A percentile compares a stretch with the other conserved stretches of the same genome.
Conservation (phyloP, 768 basidiomycete species). For the Boletellus ananas region DNA sequence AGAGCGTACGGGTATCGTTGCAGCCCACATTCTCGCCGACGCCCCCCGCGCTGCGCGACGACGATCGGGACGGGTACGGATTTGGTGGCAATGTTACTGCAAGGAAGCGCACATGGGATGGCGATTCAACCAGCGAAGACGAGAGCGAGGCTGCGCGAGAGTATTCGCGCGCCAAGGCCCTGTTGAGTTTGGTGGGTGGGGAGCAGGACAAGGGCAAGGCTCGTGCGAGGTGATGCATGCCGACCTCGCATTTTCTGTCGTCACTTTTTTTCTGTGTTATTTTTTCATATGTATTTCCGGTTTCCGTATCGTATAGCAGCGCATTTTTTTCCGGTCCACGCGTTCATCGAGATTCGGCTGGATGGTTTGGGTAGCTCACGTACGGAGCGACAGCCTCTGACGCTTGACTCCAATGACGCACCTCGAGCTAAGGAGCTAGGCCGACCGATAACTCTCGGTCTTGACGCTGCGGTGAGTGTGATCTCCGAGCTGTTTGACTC, state of each 20-base stretch:
- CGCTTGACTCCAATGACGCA: too few relatives aligned
- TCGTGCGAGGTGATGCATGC: neutral
- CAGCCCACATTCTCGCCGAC: constrained; percentile 73
- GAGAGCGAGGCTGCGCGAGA: constrained; percentile 32
- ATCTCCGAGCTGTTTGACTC: too few relatives aligned
- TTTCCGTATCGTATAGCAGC: too few relatives aligned
- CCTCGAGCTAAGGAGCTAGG: too few relatives aligned
- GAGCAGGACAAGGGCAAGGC: constrained; percentile 29
- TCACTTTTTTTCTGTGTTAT: neutral
- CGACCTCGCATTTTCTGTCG: too few relatives aligned
- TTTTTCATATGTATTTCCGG: neutral
- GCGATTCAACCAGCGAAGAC: constrained; percentile 73
- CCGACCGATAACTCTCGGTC: too few relatives aligned
- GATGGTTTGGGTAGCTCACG: too few relatives aligned
- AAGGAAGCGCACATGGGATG: constrained; percentile 21
- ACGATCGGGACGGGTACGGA: constrained; percentile 30
- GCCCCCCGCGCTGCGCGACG: constrained; percentile 61
- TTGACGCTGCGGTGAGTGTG: too few relatives aligned
- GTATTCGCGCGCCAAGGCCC: constrained; percentile 53
- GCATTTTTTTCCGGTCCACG: too few relatives aligned
- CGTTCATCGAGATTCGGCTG: too few relatives aligned
- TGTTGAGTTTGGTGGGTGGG: constrained; percentile 47
- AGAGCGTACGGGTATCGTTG: constrained; percentile 77
- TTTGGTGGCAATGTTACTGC: neutral
- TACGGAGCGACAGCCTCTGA: too few relatives aligned